These are phyloP conservation scores for Rhizopus stolonifer DNA, from an alignment of 371 early-diverging fungal species.

Conservation along the genomic window DNA sequence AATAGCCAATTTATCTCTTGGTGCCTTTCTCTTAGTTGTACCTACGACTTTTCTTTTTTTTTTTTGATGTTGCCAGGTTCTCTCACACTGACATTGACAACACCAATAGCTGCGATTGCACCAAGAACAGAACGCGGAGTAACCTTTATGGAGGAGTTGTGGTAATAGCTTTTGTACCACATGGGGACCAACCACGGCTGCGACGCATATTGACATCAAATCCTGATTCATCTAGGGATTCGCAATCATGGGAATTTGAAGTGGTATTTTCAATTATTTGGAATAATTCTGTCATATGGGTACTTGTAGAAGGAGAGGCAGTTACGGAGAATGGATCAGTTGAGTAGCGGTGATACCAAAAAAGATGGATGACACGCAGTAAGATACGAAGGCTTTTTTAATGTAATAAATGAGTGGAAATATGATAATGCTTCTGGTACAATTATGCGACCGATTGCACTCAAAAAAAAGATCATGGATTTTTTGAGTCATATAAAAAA, in stretches of 20 bases:
- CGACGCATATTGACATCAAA: slow-evolving; percentile 3
- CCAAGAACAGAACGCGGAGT: too few relatives aligned
- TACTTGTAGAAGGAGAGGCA: slow-evolving; percentile 30
- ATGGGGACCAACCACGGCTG: slow-evolving; percentile 3
- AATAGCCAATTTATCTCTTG: too few relatives aligned
- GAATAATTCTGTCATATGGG: slow-evolving; percentile 27
- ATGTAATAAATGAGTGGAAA: slow-evolving; percentile 10
- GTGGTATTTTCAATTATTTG: slow-evolving; percentile 28
- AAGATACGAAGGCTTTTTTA: slow-evolving; percentile 10
- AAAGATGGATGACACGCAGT: slow-evolving; percentile 6
- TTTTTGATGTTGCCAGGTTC: too few relatives aligned
- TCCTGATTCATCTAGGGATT: too few relatives aligned
- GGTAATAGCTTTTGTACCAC: background rate
- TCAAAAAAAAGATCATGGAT: slow-evolving; percentile 25
- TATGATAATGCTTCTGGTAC: slow-evolving; percentile 18
- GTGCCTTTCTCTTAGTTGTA: too few relatives aligned
- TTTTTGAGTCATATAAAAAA: slow-evolving; percentile 28
- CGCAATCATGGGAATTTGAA: slow-evolving; percentile 24
- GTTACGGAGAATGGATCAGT: slow-evolving; percentile 10
- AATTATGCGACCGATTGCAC: slow-evolving; percentile 7
- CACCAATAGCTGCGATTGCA: too few relatives aligned
- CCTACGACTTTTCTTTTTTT: too few relatives aligned
- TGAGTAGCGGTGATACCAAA: background rate
- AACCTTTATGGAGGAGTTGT: background rate
- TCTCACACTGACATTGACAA: too few relatives aligned